Conservation (phyloP, 1,284 basidiomycete genomes). For the Puccinia triticina region DNA sequence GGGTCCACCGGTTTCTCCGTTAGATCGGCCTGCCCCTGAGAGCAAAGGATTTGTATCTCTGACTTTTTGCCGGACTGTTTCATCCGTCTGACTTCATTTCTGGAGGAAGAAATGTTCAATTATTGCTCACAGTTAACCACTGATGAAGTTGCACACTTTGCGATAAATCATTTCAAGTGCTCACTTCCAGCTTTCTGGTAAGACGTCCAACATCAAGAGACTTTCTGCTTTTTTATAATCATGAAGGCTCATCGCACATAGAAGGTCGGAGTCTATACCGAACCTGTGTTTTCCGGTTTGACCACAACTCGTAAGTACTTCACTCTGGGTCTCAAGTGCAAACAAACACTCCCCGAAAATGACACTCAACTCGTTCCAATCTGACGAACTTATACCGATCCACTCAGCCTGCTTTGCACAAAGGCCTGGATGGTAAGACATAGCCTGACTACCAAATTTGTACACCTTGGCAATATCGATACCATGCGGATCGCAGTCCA, state of each 20-base stretch:
- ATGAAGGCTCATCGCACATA: slow-evolving; percentile 15
- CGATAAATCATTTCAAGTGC: not conserved
- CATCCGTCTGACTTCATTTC: slow-evolving; percentile 13
- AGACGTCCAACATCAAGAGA: slow-evolving; percentile 3
- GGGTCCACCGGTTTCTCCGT: not conserved
- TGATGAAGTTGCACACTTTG: not conserved
- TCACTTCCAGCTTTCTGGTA: slow-evolving; percentile 42
- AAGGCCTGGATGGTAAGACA: slow-evolving; percentile 37
- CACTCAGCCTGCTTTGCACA: slow-evolving; percentile 24
- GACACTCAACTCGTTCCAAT: slow-evolving; percentile 40
- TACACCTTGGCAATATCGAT: slow-evolving; percentile 85
- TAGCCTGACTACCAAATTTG: slow-evolving; percentile 61
- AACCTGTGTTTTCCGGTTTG: not conserved
- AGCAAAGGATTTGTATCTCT: slow-evolving; percentile 8
- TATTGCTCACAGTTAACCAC: not conserved
- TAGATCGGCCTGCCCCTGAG: not conserved
- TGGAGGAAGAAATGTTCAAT: slow-evolving; percentile 2
- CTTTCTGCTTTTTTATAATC: slow-evolving; percentile 26
- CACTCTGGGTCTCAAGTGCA: too few relatives aligned
- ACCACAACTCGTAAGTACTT: not conserved
- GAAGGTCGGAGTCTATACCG: slow-evolving; percentile 4
- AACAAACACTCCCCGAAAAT: too few relatives aligned
- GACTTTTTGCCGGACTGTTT: slow-evolving; percentile 5
- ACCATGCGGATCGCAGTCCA: slow-evolving; percentile 87
- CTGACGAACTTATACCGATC: slow-evolving; percentile 35